Evolutionary conservation across 306 rosid genomes (phyloP).

Genomic region (Lotus japonicus): DNA sequence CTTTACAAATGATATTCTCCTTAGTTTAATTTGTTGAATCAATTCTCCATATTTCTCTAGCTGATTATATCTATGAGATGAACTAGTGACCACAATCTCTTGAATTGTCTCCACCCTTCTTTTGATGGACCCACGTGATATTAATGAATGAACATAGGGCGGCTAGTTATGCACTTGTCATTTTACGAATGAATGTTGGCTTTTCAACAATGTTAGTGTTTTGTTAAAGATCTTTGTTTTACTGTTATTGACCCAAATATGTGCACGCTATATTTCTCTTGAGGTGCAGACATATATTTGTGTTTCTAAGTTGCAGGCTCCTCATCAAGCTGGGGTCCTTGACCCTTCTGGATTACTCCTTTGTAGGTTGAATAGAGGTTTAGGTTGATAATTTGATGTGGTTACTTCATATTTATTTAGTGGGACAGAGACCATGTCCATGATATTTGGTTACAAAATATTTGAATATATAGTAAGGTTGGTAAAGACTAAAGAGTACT

Average conservation of each 20-base stretch:
- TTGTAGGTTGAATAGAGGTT: not conserved
- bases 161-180: slow-evolving; percentile 17
- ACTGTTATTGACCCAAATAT: slow-evolving; percentile 5
- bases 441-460: slow-evolving; percentile 2
- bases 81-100: slow-evolving; percentile 8
- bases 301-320: not conserved
- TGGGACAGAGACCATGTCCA: not conserved
- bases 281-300: slow-evolving; percentile 10
- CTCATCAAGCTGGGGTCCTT: slow-evolving; percentile 17
- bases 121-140: slow-evolving; percentile 24
- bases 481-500: too few species aligned
- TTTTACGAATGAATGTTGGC: not conserved
- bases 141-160: not conserved
- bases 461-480: not conserved
- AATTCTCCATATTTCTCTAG: not conserved
- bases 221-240: not conserved
- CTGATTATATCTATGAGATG: not conserved
- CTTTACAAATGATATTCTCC: not conserved
- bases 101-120: not conserved
- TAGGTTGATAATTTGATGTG: slow-evolving; percentile 1
- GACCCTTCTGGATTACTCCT: slow-evolving; percentile 31
- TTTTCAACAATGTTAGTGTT: not conserved
- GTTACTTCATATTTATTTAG: not conserved
- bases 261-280: slow-evolving; percentile 18
- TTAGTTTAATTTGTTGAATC: not conserved